Evolutionary conservation across 306 rosid species (phyloP).

Genomic region (Hylodesmum podocarpum): DNA sequence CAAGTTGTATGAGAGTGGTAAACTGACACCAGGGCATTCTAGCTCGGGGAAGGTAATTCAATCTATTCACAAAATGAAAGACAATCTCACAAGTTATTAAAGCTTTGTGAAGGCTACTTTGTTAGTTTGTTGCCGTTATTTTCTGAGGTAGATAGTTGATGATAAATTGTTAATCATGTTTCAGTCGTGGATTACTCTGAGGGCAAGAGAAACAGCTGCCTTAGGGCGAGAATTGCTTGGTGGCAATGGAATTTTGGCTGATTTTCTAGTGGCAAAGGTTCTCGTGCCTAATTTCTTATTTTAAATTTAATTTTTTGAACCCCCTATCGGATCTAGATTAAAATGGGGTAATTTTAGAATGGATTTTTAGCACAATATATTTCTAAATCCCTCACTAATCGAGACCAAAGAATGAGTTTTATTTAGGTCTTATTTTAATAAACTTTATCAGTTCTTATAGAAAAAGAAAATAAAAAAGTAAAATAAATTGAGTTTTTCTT

Average conservation of each 20-base stretch:
- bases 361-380: background rate
- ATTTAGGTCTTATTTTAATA: too few relatives aligned
- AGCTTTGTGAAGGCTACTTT: background rate
- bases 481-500: too few relatives aligned
- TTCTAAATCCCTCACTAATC: background rate
- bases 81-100: background rate
- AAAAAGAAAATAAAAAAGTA: background rate
- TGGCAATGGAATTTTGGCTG: constrained; percentile 89
- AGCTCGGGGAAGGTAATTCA: constrained; percentile 80
- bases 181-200: constrained; percentile 87
- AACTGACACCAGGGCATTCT: constrained; percentile 88
- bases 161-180: constrained; percentile 14
- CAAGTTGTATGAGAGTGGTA: constrained; percentile 76
- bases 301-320: constrained; percentile 10
- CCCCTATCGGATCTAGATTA: background rate
- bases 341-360: background rate
- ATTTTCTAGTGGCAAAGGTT: constrained; percentile 92
- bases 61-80: background rate
- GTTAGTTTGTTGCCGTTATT: background rate
- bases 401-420: too few relatives aligned
- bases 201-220: constrained; percentile 93
- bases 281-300: constrained; percentile 14
- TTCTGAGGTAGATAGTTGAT: background rate
- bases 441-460: too few relatives aligned
- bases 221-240: constrained; percentile 93